These are phyloP conservation scores for Xylariomycetidae sp. DNA, from an alignment of 2,329 filamentous ascomycete genomes.

Conservation along the genomic window DNA sequence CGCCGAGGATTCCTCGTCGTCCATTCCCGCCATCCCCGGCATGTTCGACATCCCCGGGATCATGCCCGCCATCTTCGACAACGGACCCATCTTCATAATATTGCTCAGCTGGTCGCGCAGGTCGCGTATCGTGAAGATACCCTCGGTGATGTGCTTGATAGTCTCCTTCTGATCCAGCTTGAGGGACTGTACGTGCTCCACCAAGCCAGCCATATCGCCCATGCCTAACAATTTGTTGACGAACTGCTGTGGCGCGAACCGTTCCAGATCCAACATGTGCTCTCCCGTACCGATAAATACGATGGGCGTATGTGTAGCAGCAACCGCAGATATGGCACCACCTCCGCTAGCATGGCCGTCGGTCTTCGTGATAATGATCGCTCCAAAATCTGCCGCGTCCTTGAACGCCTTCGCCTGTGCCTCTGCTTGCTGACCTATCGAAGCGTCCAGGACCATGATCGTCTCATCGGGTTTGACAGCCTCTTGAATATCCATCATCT, in stretches of 20 bases:
- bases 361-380: slow-evolving; percentile 98
- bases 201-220: slow-evolving; percentile 91
- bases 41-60: slow-evolving; percentile 90
- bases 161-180: slow-evolving; percentile 98
- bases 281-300: slow-evolving; percentile 98
- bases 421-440: slow-evolving; percentile 94
- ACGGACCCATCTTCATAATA: slow-evolving; percentile 99
- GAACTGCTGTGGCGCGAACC: slow-evolving; percentile 88
- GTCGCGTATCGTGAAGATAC: slow-evolving; percentile 92
- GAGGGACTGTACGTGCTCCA: slow-evolving; percentile 93
- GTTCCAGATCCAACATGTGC: slow-evolving; percentile 91
- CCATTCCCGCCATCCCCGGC: slow-evolving; percentile 76
- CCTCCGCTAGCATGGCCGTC: slow-evolving; percentile 93
- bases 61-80: slow-evolving; percentile 98
- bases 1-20: slow-evolving; percentile 89
- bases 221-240: slow-evolving; percentile 91
- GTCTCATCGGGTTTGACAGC: slow-evolving; percentile 92
- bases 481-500: slow-evolving; percentile 94
- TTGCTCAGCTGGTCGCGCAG: slow-evolving; percentile 92
- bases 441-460: slow-evolving; percentile 95
- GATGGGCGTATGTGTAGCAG: slow-evolving; percentile 92
- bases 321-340: slow-evolving; percentile 95
- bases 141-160: slow-evolving; percentile 97
- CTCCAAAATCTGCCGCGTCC: slow-evolving; percentile 91
- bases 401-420: slow-evolving; percentile 95